A percentile compares a stretch with the other conserved stretches of the same genome.
Conservation (phyloP, 192 early-diverging fungal genomes). For the Umbelopsis sp. region DNA sequence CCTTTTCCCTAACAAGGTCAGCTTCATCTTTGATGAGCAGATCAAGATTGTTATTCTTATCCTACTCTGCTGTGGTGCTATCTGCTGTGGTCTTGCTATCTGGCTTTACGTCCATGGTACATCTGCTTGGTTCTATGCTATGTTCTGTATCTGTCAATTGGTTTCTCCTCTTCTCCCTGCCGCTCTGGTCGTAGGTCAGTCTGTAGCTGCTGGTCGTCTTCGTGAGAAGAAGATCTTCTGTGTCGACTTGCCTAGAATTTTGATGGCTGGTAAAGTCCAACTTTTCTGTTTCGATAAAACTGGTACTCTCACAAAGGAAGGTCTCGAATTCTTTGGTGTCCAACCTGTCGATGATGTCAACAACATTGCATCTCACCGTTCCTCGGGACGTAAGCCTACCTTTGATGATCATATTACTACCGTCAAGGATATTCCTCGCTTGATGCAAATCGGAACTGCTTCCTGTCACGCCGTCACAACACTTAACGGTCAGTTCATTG, state of each 20-base stretch:
- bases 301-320: constrained; percentile 72
- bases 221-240: constrained; percentile 63
- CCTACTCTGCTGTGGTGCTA: constrained; percentile 58
- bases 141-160: constrained; percentile 69
- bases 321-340: constrained; percentile 60
- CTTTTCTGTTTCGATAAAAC: constrained; percentile 77
- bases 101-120: constrained; percentile 47
- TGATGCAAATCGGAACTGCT: constrained; percentile 40
- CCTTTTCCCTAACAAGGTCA: constrained; percentile 62
- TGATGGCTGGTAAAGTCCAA: constrained; percentile 69
- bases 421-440: constrained; percentile 16
- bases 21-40: constrained; percentile 73
- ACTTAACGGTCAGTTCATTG: constrained; percentile 51
- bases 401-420: constrained; percentile 33
- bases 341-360: constrained; percentile 27
- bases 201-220: constrained; percentile 59
- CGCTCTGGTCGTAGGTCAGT: constrained; percentile 70
- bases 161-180: constrained; percentile 70
- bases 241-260: constrained; percentile 68
- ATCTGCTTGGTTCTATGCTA: constrained; percentile 65
- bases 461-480: constrained; percentile 54
- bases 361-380: constrained; percentile 11
- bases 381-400: neutral
- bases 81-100: constrained; percentile 46
- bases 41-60: constrained; percentile 67